These are phyloP conservation scores for Paspalum notatum DNA, from an alignment of 176 grass and related monocot genomes.

Conservation along the genomic window DNA sequence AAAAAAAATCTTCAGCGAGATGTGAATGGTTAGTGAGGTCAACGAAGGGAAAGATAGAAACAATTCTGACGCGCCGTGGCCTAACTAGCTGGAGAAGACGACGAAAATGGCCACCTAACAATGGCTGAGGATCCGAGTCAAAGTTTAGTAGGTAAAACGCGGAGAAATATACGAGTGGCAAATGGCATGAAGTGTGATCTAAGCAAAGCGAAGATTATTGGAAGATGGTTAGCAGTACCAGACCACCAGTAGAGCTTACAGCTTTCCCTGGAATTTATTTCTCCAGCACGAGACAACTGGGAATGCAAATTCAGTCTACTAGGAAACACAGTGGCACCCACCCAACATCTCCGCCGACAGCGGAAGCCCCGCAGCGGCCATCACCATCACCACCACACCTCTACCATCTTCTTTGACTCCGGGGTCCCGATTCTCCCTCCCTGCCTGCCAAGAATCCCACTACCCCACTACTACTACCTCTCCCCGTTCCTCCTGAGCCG, in stretches of 20 bases:
- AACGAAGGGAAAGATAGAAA: background rate
- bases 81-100: conserved; percentile 13
- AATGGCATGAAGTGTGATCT: background rate
- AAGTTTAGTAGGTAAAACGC: conserved; percentile 1
- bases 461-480: background rate
- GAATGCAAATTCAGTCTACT: background rate
- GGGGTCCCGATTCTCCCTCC: background rate
- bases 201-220: background rate
- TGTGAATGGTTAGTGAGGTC: conserved; percentile 1
- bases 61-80: background rate
- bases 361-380: background rate
- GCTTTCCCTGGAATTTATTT: background rate
- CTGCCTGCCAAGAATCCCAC: background rate
- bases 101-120: conserved; percentile 2
- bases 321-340: background rate
- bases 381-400: background rate
- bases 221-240: background rate
- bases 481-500: background rate
- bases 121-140: background rate
- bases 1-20: background rate
- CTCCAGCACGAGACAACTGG: background rate
- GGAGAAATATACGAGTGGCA: too few relatives aligned
- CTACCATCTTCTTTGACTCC: conserved; percentile 14
- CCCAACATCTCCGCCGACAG: conserved; percentile 27
- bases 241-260: background rate